A percentile compares a stretch with the other conserved stretches of the same genome.
Evolutionary conservation across 2,329 filamentous ascomycete genomes (phyloP).

Genomic region (Nemania sp.): DNA sequence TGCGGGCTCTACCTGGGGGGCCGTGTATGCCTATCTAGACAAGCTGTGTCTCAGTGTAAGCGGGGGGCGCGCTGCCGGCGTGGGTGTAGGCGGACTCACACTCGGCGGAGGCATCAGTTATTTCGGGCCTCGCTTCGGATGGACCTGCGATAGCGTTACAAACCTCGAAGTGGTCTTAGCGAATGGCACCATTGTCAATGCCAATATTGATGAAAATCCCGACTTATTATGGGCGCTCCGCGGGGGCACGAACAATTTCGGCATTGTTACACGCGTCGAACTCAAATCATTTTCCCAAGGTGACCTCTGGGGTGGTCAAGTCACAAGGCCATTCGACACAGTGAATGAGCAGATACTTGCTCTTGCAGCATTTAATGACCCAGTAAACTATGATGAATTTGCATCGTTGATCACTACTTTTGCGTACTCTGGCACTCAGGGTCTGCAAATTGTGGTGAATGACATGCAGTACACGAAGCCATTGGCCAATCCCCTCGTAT

Average conservation of each 20-base stretch:
- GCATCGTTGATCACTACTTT: neutral
- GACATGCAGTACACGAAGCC: slow-evolving; percentile 3
- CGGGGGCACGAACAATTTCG: neutral
- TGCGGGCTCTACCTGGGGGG: neutral
- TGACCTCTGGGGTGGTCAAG: slow-evolving; percentile 2
- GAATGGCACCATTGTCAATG: slow-evolving; percentile 13
- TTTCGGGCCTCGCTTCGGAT: neutral
- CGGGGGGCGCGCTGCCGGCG: neutral
- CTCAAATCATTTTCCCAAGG: slow-evolving; percentile 9
- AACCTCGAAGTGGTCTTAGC: neutral
- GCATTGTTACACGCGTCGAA: slow-evolving; percentile 20
- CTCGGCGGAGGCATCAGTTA: neutral
- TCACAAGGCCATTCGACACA: neutral
- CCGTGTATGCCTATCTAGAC: neutral
- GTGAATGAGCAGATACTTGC: neutral
- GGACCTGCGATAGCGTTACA: slow-evolving; percentile 2
- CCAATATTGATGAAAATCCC: neutral
- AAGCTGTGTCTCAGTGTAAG: neutral
- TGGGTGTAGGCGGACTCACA: slow-evolving; percentile 1
- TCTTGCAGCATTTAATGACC: neutral
- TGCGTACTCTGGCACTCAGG: neutral
- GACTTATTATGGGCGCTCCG: neutral
- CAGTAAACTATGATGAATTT: neutral
- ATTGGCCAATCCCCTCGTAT: neutral
- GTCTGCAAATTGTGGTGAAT: neutral